Evolutionary conservation across 495 filamentous ascomycete species (phyloP).

Genomic region (Neurospora sp.): DNA sequence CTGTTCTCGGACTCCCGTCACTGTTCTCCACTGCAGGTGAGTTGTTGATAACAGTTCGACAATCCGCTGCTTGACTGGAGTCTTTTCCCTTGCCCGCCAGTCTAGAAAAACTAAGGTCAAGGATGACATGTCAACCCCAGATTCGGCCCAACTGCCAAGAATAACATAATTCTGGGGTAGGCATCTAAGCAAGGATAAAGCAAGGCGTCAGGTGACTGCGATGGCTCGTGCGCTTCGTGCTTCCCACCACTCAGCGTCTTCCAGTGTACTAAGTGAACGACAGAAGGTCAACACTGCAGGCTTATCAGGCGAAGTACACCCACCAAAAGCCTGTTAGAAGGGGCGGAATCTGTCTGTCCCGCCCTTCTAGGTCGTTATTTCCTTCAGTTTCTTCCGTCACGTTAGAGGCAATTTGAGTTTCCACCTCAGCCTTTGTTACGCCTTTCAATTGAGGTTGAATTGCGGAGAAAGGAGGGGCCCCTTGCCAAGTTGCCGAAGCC

Average conservation of each 20-base stretch:
- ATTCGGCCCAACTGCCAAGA: neutral
- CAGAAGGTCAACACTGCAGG: too few relatives aligned
- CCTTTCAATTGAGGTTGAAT: neutral
- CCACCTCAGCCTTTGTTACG: too few relatives aligned
- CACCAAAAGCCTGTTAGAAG: too few relatives aligned
- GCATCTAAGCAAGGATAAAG: neutral
- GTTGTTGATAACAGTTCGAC: neutral
- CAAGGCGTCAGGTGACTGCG: neutral
- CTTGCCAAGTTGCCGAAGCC: neutral
- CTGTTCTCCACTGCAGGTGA: neutral
- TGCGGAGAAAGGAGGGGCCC: neutral
- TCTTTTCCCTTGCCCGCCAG: neutral
- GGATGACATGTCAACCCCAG: neutral
- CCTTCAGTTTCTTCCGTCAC: too few relatives aligned
- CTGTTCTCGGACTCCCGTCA: neutral
- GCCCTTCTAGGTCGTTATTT: too few relatives aligned
- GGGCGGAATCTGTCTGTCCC: too few relatives aligned
- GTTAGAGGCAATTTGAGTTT: too few relatives aligned
- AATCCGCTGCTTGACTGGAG: neutral
- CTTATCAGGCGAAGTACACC: too few relatives aligned
- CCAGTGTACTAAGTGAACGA: too few relatives aligned
- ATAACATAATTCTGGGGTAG: neutral
- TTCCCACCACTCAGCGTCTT: neutral
- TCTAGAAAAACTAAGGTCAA: neutral
- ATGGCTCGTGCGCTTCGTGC: neutral